These are phyloP conservation scores for Fusarium floridanum DNA, from an alignment of 2,329 filamentous ascomycete genomes.

Conservation along the genomic window DNA sequence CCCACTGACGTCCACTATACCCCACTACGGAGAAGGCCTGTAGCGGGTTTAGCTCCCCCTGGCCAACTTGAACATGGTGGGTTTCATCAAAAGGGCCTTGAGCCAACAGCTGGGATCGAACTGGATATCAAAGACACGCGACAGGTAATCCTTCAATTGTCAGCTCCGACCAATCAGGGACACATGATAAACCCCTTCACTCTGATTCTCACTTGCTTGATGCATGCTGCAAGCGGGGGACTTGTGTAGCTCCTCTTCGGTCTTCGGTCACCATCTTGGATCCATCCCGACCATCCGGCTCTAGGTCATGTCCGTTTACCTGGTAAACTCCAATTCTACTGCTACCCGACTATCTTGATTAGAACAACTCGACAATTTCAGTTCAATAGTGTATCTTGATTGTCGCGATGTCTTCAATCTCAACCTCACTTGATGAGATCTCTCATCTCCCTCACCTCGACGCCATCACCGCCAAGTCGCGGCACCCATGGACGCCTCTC, in stretches of 20 bases:
- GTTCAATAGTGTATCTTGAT: background rate
- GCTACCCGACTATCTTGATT: background rate
- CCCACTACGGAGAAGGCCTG: slow-evolving; percentile 29
- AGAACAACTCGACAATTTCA: background rate
- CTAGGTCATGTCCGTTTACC: background rate
- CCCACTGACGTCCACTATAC: background rate
- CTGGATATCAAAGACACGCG: slow-evolving; percentile 1
- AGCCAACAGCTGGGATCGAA: background rate
- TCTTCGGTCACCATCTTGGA: slow-evolving; percentile 1
- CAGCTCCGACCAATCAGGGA: background rate
- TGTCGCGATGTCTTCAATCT: background rate
- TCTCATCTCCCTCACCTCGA: background rate
- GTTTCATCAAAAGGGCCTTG: slow-evolving; percentile 1
- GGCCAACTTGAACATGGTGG: background rate
- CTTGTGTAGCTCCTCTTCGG: background rate
- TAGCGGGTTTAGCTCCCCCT: slow-evolving; percentile 1
- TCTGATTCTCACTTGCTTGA: background rate
- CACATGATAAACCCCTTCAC: background rate
- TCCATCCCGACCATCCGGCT: slow-evolving; percentile 1
- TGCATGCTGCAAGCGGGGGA: background rate
- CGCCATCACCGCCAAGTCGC: background rate
- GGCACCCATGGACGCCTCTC: background rate
- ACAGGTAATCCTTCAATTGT: background rate
- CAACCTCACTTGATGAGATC: background rate
- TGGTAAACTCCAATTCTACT: background rate